Base-by-base conservation (phyloP, 192 early-diverging fungal genomes). In the Rhizophagus sp. region DNA sequence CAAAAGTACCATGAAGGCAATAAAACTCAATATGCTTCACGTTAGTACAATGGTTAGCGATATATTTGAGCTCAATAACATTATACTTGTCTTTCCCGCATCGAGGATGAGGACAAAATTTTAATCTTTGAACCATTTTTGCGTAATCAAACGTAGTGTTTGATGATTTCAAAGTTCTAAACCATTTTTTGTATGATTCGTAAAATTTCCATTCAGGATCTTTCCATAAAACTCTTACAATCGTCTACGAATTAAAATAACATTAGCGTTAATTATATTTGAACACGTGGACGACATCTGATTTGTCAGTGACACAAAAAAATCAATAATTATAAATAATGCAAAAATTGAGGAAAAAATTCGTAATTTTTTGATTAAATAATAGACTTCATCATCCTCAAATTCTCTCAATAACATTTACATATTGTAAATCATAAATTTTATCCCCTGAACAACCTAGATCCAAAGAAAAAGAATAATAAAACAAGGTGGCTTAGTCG, bases 1-100 rank as follows among this genome's bases (percentile, higher is more conserved):
- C 67, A 41, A 69, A 69, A 36, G 19, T 36, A 36, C 67, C 67
- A 36, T 69, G 67, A 36, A 69, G 67, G 22, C 67, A 69, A 69
- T 69, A 69, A 69, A 69, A 69, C 34, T 69, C 67, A 36, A 69
- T 69, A 69, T 36, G 34, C 27, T 69, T 69, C 3, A 69, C 67
- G 19, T 69, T 69, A 17, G 9, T 30, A 69, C 67, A 69, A 69
- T 69, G 67, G 9, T 9, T 69, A 22, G 67, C 67, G 15, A 69
- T 69, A 69, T 69, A 41, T 36, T 69, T 69, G 27, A 69, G 34
- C 19, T 69, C 67, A 27, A 15, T 22, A 69, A 36, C 8, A 19
- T 69, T 30, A 39, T 36, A 69, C 19, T 69, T 69, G 19, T 69
- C 67, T 1, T 27, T 33, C n/a, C 67, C 67, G 12, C 67, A 69